Evolutionary conservation across 176 grass and related monocot species (phyloP).

Genomic region (Aegilops longissima): DNA sequence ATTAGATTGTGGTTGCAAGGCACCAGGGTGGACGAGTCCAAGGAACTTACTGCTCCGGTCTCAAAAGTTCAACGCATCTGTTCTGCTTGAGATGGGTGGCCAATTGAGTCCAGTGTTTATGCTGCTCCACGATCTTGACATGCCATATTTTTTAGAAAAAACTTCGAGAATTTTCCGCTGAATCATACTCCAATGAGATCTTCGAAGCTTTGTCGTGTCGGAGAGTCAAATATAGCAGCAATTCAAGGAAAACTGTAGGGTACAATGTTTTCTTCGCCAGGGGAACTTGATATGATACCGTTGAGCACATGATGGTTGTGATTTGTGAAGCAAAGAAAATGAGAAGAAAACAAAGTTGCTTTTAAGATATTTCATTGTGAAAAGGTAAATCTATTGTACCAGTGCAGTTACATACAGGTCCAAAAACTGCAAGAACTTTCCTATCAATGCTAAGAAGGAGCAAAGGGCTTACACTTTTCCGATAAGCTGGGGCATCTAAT

Average conservation of each 20-base stretch:
- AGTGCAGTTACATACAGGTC: slow-evolving; percentile 6
- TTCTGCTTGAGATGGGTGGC: slow-evolving; percentile 6
- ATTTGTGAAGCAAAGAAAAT: background rate
- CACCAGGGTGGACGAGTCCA: background rate
- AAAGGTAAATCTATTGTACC: background rate
- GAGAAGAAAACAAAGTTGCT: background rate
- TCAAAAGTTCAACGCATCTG: background rate
- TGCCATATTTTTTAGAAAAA: background rate
- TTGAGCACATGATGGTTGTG: background rate
- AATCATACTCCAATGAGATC: background rate
- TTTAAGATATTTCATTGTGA: background rate
- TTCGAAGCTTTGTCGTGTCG: background rate
- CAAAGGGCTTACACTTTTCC: background rate
- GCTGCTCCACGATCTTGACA: slow-evolving; percentile 32
- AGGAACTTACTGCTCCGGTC: background rate
- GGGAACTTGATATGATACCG: background rate
- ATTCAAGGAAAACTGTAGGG: background rate
- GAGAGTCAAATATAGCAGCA: background rate
- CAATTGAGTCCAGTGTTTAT: slow-evolving; percentile 1
- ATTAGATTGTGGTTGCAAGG: background rate
- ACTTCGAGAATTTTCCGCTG: background rate
- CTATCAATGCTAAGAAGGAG: background rate
- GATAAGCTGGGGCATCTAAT: slow-evolving; percentile 22
- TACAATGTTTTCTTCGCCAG: background rate
- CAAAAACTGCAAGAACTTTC: background rate